A percentile compares a stretch with the other conserved stretches of the same genome.
These are phyloP conservation scores for Cladosporium sp. DNA, from an alignment of 2,329 filamentous ascomycete species.

Conservation along the genomic window DNA sequence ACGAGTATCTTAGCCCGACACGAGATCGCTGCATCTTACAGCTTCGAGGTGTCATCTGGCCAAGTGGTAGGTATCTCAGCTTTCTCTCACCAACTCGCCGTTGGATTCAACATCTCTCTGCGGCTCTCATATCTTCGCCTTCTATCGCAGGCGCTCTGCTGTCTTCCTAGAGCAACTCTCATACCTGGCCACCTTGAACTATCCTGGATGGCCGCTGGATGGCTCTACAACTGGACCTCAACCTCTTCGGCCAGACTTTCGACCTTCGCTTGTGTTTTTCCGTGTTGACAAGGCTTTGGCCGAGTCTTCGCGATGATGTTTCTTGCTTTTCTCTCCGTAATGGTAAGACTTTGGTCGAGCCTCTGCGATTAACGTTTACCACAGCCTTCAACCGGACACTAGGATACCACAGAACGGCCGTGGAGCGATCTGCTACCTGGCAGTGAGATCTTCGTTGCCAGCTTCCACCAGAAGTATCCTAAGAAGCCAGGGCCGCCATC, in stretches of 20 bases:
- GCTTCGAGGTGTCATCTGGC: neutral
- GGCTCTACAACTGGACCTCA: neutral
- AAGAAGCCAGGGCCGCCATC: neutral
- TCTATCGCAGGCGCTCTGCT: neutral
- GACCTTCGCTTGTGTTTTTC: neutral
- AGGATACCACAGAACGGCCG: neutral
- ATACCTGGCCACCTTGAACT: neutral
- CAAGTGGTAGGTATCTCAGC: neutral
- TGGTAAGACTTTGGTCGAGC: neutral
- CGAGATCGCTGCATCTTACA: neutral
- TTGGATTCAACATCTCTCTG: neutral
- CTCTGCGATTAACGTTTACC: neutral
- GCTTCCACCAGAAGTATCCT: neutral
- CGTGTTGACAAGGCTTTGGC: slow-evolving; percentile 2
- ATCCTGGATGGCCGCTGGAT: neutral
- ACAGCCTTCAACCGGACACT: neutral
- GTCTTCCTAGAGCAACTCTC: neutral
- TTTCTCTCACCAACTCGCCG: neutral
- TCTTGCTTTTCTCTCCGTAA: neutral
- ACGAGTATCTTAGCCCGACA: neutral
- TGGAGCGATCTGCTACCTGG: neutral
- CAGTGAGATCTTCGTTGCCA: neutral
- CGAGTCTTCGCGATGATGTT: neutral
- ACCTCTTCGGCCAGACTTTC: neutral
- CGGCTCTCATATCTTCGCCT: neutral